These are phyloP conservation scores for Candida pseudocylindracea DNA, from an alignment of 1,139 yeast genomes.

Conservation along the genomic window DNA sequence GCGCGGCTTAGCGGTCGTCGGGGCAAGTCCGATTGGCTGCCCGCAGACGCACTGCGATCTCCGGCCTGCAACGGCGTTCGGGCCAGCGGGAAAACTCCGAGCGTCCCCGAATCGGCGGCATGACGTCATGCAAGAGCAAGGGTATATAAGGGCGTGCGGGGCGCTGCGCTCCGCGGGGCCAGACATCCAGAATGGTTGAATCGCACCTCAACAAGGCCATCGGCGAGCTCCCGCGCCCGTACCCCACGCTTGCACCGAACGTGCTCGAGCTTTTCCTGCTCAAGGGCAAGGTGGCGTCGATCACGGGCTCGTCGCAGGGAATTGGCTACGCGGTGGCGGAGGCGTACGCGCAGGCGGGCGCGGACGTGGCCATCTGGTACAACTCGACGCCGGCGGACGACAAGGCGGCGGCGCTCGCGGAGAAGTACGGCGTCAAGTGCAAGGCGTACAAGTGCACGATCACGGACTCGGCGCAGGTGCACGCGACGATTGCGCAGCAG, in stretches of 20 bases:
- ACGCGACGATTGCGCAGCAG: conserved; percentile 29
- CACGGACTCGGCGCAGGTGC: conserved; percentile 35
- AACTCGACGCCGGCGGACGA: conserved; percentile 24
- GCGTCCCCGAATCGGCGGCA: too few species aligned
- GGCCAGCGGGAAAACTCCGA: too few species aligned
- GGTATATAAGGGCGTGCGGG: not conserved
- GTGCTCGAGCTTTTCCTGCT: conserved; percentile 34
- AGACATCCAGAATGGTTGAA: conserved; percentile 2
- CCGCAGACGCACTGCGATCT: too few species aligned
- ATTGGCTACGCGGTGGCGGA: conserved; percentile 73
- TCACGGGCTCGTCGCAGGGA: conserved; percentile 76
- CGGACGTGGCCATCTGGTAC: conserved; percentile 70
- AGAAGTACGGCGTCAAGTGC: conserved; percentile 41
- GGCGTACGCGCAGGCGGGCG: conserved; percentile 81
- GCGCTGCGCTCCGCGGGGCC: too few species aligned
- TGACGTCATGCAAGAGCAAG: too few species aligned
- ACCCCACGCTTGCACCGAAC: conserved; percentile 3
- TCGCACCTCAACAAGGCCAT: conserved; percentile 4
- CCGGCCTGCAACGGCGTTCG: too few species aligned
- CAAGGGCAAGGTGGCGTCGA: conserved; percentile 72
- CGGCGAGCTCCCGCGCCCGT: conserved; percentile 4
- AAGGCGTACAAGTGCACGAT: conserved; percentile 59
- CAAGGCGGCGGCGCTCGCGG: conserved; percentile 22
- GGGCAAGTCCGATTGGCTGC: too few species aligned
- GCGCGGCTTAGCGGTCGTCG: too few species aligned